phyloP scores from a whole-genome alignment of 2,329 filamentous ascomycete genomes.

The Mycogone perniciosa region DNA sequence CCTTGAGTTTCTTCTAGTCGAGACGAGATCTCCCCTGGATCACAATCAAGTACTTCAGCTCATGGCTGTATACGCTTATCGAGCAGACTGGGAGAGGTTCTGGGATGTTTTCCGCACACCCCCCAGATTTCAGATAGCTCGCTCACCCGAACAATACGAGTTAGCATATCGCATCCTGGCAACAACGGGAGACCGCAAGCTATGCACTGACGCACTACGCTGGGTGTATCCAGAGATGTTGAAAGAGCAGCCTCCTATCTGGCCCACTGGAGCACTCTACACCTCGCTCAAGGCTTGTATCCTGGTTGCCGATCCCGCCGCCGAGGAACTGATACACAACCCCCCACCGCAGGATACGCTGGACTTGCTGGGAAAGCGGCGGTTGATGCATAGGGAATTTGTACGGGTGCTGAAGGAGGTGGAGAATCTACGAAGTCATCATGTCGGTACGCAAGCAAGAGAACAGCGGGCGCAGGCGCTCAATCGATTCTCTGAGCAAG shows the following conservation, averaged over 20 bases:
- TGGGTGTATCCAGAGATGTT: constrained; percentile 54
- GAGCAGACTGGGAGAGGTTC: constrained; percentile 48
- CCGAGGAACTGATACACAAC: constrained; percentile 28
- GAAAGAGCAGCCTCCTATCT: constrained; percentile 45
- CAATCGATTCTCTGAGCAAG: constrained; percentile 5
- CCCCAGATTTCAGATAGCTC: constrained; percentile 40
- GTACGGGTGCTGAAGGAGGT: constrained; percentile 27
- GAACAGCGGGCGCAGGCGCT: constrained; percentile 14
- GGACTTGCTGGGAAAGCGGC: constrained; percentile 14
- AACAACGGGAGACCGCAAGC: constrained; percentile 33
- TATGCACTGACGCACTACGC: constrained; percentile 43
- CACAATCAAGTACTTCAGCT: constrained; percentile 35
- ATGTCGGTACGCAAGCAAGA: constrained; percentile 11
- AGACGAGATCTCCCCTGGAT: constrained; percentile 33
- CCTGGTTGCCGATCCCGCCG: constrained; percentile 45
- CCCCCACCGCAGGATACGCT: constrained; percentile 11
- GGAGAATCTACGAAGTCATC: constrained; percentile 19
- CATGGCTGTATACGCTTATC: constrained; percentile 40
- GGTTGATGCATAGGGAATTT: constrained; percentile 27
- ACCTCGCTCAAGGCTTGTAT: constrained; percentile 49
- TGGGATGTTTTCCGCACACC: constrained; percentile 56
- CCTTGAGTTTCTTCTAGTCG: constrained; percentile 39
- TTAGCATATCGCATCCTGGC: constrained; percentile 46
- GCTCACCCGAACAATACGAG: constrained; percentile 49
- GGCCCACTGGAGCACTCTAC: constrained; percentile 37